phyloP scores from a whole-genome alignment of 805 yeast genomes.

The Pichia manshurica region DNA sequence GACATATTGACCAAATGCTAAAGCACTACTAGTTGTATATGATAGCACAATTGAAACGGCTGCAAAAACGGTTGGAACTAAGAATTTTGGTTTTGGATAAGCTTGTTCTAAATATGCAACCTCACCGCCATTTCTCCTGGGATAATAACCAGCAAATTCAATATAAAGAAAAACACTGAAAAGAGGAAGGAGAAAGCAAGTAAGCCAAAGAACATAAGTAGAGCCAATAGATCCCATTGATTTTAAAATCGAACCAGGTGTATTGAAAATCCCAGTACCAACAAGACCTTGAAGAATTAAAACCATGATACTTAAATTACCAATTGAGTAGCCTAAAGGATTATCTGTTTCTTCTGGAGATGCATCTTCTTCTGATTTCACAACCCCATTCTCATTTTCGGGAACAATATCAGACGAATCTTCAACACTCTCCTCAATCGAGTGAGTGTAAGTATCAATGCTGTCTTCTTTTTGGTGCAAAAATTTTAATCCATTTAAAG shows the following conservation, averaged over 20 bases:
- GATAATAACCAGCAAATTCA: conserved; percentile 38
- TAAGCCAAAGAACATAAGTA: conserved; percentile 38
- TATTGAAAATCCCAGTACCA: conserved; percentile 73
- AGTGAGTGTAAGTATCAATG: too few relatives aligned
- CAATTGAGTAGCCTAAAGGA: conserved; percentile 34
- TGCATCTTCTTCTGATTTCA: too few relatives aligned
- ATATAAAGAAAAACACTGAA: conserved; percentile 35
- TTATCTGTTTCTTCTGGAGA: too few relatives aligned
- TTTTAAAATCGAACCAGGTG: conserved; percentile 56
- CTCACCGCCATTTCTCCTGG: conserved; percentile 74
- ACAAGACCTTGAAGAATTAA: conserved; percentile 62
- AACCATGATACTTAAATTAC: conserved; percentile 43
- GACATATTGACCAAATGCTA: conserved; percentile 73
- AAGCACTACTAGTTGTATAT: conserved; percentile 82
- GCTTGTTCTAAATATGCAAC: conserved; percentile 73
- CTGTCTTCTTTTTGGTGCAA: too few relatives aligned
- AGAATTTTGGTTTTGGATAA: conserved; percentile 60
- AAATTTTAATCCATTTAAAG: too few relatives aligned
- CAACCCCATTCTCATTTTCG: too few relatives aligned
- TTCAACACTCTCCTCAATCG: too few relatives aligned
- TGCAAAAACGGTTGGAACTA: conserved; percentile 61
- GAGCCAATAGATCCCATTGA: conserved; percentile 41
- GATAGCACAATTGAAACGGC: conserved; percentile 70
- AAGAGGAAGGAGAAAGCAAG: conserved; percentile 37
- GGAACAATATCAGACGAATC: too few relatives aligned